Conservation (phyloP, 1,284 basidiomycete species). For the Leccinum pallidistipes region DNA sequence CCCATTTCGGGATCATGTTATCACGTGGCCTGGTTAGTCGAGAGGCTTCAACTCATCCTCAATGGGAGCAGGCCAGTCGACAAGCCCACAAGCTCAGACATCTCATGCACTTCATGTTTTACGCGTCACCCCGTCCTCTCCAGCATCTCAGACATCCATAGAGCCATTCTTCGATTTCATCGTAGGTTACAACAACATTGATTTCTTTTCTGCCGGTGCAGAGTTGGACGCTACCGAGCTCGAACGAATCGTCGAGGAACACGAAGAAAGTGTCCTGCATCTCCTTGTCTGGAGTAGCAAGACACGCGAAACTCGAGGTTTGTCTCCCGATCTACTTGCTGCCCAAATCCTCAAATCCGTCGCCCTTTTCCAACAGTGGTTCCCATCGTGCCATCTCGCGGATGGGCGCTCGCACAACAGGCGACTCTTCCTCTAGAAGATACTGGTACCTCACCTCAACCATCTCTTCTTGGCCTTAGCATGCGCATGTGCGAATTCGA, state of each 20-base stretch:
- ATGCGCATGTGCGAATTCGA: constrained; percentile 91
- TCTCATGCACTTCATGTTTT: constrained; percentile 79
- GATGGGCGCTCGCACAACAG: constrained; percentile 66
- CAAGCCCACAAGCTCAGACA: constrained; percentile 49
- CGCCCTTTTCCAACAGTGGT: constrained; percentile 59
- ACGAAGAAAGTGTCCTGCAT: constrained; percentile 79
- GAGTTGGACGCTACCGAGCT: constrained; percentile 73
- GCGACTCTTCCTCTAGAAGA: constrained; percentile 37
- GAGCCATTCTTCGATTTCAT: constrained; percentile 98
- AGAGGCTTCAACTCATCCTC: background rate
- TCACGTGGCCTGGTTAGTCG: background rate
- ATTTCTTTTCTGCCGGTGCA: constrained; percentile 52
- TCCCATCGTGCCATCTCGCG: constrained; percentile 78
- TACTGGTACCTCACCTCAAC: constrained; percentile 46
- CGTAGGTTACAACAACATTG: constrained; percentile 79
- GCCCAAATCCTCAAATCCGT: background rate
- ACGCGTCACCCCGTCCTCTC: constrained; percentile 84
- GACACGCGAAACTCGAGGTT: constrained; percentile 80
- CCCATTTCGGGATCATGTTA: constrained; percentile 12
- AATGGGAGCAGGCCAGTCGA: constrained; percentile 79
- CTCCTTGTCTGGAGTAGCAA: constrained; percentile 93
- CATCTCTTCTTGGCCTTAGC: constrained; percentile 88
- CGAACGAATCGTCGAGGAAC: constrained; percentile 81
- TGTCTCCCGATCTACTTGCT: constrained; percentile 26
- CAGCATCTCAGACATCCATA: constrained; percentile 81